Evolutionary conservation across 768 basidiomycete species (phyloP), one percentile per base, ranked within the genome.

Genomic region (Podaxis pistillaris): DNA sequence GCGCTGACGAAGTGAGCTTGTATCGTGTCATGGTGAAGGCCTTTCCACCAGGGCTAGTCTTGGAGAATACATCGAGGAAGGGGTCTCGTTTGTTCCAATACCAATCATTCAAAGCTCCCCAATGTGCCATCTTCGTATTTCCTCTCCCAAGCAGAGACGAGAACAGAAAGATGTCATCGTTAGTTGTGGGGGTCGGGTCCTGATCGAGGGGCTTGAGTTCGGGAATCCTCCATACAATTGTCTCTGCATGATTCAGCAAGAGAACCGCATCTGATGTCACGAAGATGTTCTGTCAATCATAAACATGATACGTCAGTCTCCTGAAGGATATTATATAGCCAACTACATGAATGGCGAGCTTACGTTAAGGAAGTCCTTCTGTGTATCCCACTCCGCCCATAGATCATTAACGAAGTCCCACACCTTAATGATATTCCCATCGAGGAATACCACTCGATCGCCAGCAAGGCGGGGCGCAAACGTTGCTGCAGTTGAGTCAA

Each of bases 311-410:
- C 26, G 46, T 50, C 47, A 59, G 57, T 36, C 33, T n/a, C 33
- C 7, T 9, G 28, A 33, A 38, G 19, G 15, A 51, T 17, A n/a
- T n/a, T 26, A n/a, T n/a, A 26, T n/a, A 26, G 28, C 6, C 41
- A 8, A 12, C 24, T 19, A 2, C 4, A 36, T 12, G 44, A 46
- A 24, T 15, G 36, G 37, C n/a, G 7, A 28, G 26, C 58, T 60
- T 50, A 60, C 58, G 22, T 40, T 38, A 37, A 22, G 30, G 49
- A 60, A 26, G 17, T 60, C 9, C 37, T 51, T 60, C 19, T 60
- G 58, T 13, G 58, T 60, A 12, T 60, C n/a, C 58, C 58, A 60
- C 22, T 52, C 49, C 15, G 58, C 58, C 50, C 58, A 22, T 24
- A 38, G 49, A 3, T 51, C 58, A 26, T 41, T 40, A 9, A 52